A percentile compares a stretch with the other conserved stretches of the same genome.
phyloP scores from a whole-genome alignment of 2,329 filamentous ascomycete genomes.

The Fusarium sp. region DNA sequence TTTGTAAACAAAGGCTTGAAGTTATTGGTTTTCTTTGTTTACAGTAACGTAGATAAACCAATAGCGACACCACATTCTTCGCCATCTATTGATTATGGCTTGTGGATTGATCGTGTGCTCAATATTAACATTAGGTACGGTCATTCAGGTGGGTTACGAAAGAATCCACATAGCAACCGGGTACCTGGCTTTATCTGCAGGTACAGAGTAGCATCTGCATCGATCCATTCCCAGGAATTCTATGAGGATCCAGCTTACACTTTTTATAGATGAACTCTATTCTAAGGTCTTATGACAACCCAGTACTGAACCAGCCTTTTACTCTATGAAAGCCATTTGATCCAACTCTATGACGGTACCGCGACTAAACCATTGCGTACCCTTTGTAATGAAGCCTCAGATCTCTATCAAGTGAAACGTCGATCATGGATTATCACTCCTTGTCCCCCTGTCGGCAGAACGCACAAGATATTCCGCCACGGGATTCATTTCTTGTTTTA shows the following conservation, averaged over 20 bases:
- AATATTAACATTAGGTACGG: constrained; percentile 3
- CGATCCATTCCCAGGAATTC: neutral
- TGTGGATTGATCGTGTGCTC: neutral
- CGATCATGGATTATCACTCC: neutral
- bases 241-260: neutral
- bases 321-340: no score
- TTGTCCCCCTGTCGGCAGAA: neutral
- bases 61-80: neutral
- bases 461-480: neutral
- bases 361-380: neutral
- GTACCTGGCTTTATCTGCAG: neutral
- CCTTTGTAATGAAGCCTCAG: neutral
- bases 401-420: neutral
- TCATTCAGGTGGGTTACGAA: constrained; percentile 7
- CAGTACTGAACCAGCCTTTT: no score
- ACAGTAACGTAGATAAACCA: no score
- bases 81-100: neutral
- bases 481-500: neutral
- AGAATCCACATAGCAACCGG: constrained; percentile 3
- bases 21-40: neutral
- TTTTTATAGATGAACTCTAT: no score
- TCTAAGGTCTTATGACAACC: no score
- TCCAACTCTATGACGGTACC: no score
- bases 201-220: neutral
- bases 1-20: constrained; percentile 9